Conservation (phyloP, 129 eudicot species). For the Gnaphalium uliginosum region DNA sequence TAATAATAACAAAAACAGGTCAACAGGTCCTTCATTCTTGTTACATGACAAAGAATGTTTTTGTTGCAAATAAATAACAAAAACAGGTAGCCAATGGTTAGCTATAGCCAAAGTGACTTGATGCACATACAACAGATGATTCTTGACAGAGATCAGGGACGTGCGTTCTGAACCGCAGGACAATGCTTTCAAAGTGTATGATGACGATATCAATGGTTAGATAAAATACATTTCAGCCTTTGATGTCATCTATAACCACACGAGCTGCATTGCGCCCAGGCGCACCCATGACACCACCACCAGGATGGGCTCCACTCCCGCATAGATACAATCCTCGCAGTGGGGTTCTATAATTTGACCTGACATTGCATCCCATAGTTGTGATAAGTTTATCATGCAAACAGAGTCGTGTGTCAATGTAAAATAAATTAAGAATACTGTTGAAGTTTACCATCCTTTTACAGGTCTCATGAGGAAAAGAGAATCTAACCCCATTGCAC, state of each 20-base stretch:
- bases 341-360: conserved; percentile 94
- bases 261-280: conserved; percentile 92
- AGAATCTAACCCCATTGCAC: conserved; percentile 98
- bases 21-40: background rate
- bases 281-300: conserved; percentile 99
- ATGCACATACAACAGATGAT: conserved; percentile 13
- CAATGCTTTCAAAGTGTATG: conserved; percentile 1
- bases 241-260: conserved; percentile 76
- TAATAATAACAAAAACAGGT: too few species aligned
- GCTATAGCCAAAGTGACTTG: conserved; percentile 8
- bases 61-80: background rate
- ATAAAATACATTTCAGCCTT: conserved; percentile 32
- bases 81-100: background rate
- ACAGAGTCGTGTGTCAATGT: background rate
- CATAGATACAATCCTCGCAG: conserved; percentile 81
- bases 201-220: background rate
- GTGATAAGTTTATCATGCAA: background rate
- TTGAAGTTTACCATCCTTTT: conserved; percentile 79
- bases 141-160: background rate
- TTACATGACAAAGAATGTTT: background rate
- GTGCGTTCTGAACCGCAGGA: conserved; percentile 5
- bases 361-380: conserved; percentile 28
- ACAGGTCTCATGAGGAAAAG: conserved; percentile 93
- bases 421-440: background rate
- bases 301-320: conserved; percentile 97